Evolutionary conservation across 345 rosid genomes (phyloP).

Genomic region (Firmiana major): DNA sequence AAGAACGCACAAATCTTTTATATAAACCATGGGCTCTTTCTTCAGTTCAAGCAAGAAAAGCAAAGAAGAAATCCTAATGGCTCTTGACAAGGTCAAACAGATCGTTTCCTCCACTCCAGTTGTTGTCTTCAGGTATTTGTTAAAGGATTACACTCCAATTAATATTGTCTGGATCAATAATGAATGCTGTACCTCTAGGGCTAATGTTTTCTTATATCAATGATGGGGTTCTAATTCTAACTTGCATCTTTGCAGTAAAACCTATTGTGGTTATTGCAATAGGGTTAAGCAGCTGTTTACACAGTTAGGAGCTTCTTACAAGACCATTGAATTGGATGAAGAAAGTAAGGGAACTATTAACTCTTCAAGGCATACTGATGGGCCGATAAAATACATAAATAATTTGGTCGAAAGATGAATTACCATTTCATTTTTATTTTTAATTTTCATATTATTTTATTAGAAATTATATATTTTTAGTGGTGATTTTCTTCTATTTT

Average conservation of each 20-base stretch:
- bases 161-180: background rate
- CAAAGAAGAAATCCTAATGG: conserved; percentile 45
- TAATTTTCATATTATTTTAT: too few species aligned
- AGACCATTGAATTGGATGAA: conserved; percentile 44
- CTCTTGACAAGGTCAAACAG: conserved; percentile 49
- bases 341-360: conserved; percentile 28
- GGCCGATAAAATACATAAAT: too few species aligned
- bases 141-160: background rate
- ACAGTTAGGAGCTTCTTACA: conserved; percentile 44
- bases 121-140: conserved; percentile 60
- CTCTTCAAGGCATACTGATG: background rate
- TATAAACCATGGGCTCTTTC: conserved; percentile 10
- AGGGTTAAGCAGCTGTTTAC: conserved; percentile 59
- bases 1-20: background rate
- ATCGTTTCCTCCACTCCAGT: conserved; percentile 55
- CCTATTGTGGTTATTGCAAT: conserved; percentile 55
- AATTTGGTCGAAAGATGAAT: too few species aligned
- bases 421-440: too few species aligned
- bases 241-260: conserved; percentile 47
- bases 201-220: background rate
- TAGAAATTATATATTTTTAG: too few species aligned
- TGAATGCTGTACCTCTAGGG: background rate
- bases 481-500: too few species aligned
- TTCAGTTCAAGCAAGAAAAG: conserved; percentile 37
- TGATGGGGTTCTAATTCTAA: background rate